Base-by-base conservation (phyloP, 2,329 filamentous ascomycete species). In the Fusarium cyanostomum region DNA sequence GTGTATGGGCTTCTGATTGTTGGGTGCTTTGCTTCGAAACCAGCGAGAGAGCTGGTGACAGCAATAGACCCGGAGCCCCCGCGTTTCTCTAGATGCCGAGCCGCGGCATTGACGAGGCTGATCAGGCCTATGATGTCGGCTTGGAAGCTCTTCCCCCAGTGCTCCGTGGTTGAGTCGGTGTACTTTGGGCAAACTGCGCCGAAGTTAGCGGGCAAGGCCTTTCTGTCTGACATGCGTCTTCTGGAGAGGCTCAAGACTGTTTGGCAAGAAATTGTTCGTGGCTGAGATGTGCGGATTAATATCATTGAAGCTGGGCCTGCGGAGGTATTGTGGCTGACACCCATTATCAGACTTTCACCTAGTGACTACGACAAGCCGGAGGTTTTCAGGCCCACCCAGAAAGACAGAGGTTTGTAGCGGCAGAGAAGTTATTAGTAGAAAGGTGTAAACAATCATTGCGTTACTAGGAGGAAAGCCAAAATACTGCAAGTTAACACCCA, bases 121-220 rank as follows among this genome's bases (percentile, higher is more conserved):
- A 71, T 35, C 2, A 72, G 63, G 0, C 70, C 70, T n/a, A 72
- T 21, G 6, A 72, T 51, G 6, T 72, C 70, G 3, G 59, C 59
- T 16, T 63, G 64, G 16, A 72, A 71, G 34, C 70, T 72, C 13
- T 67, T 68, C 13, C 64, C 34, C 70, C 70, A 72, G 0, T 46
- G 18, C 3, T 71, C 67, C 1, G 38, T 13, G 8, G 48, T 59
- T 5, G 64, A 39, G 8, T 54, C 57, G 1, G 33, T 21, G 7
- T 45, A 28, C 33, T 59, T 37, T 1, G 68, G 64, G 6, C 50
- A 67, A 13, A 69, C 66, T 70, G 8, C 1, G 9, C 2, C 31
- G 0, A 9, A 3, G 3, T 37, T 9, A 41, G 21, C 8, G n/a
- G n/a, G n/a, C 8, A 7, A 6, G 5, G 8, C 39, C 3, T 62